phyloP scores from a whole-genome alignment of 441 rosid species.

The Syzygium malaccense region DNA sequence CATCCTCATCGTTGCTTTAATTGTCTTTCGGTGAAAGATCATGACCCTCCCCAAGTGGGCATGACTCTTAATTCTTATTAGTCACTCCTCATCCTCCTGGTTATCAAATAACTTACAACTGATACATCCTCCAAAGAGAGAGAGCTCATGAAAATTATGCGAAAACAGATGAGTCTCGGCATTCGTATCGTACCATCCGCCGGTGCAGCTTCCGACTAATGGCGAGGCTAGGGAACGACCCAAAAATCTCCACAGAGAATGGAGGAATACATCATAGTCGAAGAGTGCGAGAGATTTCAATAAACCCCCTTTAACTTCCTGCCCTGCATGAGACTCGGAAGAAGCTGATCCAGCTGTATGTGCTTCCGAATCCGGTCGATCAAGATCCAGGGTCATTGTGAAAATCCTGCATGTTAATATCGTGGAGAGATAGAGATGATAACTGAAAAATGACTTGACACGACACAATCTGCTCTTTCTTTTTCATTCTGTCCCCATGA shows the following conservation, averaged over 20 bases:
- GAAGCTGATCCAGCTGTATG: neutral
- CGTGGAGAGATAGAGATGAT: neutral
- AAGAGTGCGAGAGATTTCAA: neutral
- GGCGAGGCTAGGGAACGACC: fast-evolving
- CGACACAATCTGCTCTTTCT: neutral
- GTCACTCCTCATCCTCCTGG: neutral
- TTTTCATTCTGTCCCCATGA: neutral
- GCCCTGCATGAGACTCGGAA: neutral
- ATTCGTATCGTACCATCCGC: neutral
- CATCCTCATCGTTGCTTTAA: neutral
- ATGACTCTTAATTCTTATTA: neutral
- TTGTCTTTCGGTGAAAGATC: neutral
- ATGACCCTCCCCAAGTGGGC: neutral
- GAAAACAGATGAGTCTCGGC: neutral
- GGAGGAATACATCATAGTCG: neutral
- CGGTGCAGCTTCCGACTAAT: neutral
- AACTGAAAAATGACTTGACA: neutral
- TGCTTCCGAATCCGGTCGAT: neutral
- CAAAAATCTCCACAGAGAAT: neutral
- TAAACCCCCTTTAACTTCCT: neutral
- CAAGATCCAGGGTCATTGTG: neutral
- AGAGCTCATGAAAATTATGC: neutral
- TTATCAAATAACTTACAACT: neutral
- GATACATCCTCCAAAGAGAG: neutral
- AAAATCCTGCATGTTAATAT: neutral